A percentile compares a stretch with the other conserved stretches of the same genome.
Evolutionary conservation across 192 early-diverging fungal species (phyloP).

Genomic region (Entomortierella parvispora): DNA sequence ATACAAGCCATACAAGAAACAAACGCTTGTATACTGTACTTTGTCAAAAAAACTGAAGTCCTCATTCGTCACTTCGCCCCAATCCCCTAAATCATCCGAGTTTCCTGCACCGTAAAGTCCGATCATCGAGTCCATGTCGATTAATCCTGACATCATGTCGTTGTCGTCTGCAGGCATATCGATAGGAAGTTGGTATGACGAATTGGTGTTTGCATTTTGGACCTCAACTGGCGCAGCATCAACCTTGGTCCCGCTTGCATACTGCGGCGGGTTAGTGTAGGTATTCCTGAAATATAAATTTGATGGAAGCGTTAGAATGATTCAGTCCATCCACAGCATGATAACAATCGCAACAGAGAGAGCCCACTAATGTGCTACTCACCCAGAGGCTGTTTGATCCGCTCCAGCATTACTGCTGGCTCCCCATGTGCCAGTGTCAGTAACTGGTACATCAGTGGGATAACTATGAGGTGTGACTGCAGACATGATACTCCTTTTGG

Average conservation of each 20-base stretch:
- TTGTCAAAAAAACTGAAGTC: conserved; percentile 51
- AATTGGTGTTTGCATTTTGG: conserved; percentile 11
- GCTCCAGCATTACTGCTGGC: neutral
- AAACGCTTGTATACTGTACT: too few species aligned
- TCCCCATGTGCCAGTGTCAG: too few species aligned
- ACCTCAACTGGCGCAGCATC: conserved; percentile 4
- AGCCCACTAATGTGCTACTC: neutral
- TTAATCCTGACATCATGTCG: conserved; percentile 31
- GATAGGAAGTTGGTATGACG: conserved; percentile 37
- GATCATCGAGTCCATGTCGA: conserved; percentile 37
- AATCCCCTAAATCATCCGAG: conserved; percentile 40
- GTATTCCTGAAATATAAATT: neutral
- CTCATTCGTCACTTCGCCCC: conserved; percentile 41
- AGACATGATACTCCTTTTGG: conserved; percentile 9
- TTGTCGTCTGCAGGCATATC: conserved; percentile 24
- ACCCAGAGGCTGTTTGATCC: neutral
- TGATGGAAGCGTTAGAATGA: too few species aligned
- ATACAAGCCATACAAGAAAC: too few species aligned
- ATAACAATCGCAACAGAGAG: neutral
- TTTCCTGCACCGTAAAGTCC: conserved; percentile 29
- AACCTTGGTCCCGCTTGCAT: neutral
- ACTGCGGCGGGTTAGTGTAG: conserved; percentile 7
- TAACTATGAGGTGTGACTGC: conserved; percentile 6
- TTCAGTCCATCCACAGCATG: too few species aligned
- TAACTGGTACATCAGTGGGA: neutral